phyloP scores from a whole-genome alignment of 1,284 basidiomycete species.

The Termitomyces sp. region DNA sequence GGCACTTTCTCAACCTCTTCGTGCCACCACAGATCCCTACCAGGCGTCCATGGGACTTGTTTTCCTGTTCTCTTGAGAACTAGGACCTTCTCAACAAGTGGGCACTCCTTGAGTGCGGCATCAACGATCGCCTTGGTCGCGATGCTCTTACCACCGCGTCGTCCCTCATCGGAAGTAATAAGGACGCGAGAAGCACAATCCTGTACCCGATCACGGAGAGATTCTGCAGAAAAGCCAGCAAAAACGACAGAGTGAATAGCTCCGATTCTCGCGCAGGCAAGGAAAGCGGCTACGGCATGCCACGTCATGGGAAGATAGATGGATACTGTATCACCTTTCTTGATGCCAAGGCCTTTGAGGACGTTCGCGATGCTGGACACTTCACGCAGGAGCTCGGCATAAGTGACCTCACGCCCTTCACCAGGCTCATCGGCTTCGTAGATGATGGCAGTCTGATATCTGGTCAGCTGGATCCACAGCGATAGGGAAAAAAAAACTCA shows the following conservation, averaged over 20 bases:
- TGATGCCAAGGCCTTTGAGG: constrained; percentile 85
- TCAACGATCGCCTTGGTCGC: constrained; percentile 97
- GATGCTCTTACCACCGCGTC: constrained; percentile 90
- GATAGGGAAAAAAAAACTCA: constrained; percentile 22
- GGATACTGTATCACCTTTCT: constrained; percentile 94
- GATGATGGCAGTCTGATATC: constrained; percentile 84
- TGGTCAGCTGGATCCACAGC: neutral
- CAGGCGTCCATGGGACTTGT: constrained; percentile 77
- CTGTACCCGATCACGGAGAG: constrained; percentile 86
- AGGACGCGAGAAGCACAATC: constrained; percentile 90
- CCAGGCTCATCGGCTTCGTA: constrained; percentile 97
- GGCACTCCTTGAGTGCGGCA: constrained; percentile 83
- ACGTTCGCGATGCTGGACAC: constrained; percentile 91
- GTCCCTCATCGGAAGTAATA: constrained; percentile 95
- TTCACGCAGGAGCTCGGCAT: constrained; percentile 84
- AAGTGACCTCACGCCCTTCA: constrained; percentile 75
- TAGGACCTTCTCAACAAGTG: constrained; percentile 85
- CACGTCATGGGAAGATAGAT: constrained; percentile 89
- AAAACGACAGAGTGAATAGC: constrained; percentile 99
- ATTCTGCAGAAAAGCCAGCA: constrained; percentile 97
- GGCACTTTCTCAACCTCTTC: constrained; percentile 84
- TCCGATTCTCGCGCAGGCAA: constrained; percentile 96
- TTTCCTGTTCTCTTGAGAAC: constrained; percentile 89
- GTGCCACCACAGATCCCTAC: constrained; percentile 96
- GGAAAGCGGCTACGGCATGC: constrained; percentile 93